phyloP scores from a whole-genome alignment of 2,329 filamentous ascomycete genomes.

The Diplocarpon rosae region DNA sequence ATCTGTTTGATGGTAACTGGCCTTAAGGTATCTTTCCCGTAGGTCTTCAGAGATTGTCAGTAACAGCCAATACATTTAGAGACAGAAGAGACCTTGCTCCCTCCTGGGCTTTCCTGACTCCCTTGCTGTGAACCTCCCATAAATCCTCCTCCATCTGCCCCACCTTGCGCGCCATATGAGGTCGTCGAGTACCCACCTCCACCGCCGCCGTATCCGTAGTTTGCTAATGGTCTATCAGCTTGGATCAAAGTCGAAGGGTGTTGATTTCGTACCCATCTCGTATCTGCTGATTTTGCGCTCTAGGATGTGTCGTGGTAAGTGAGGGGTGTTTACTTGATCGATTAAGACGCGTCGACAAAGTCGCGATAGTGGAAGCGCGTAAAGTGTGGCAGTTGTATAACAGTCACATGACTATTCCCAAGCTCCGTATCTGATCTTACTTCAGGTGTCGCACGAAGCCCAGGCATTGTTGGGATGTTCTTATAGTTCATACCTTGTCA shows the following conservation, averaged over 20 bases:
- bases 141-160: conserved; percentile 52
- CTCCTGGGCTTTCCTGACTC: conserved; percentile 38
- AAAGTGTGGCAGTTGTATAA: neutral
- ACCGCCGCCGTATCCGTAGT: conserved; percentile 20
- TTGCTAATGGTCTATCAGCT: conserved; percentile 14
- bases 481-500: too few relatives aligned
- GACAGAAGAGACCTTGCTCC: conserved; percentile 32
- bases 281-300: neutral
- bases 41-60: conserved; percentile 25
- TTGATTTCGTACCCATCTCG: conserved; percentile 9
- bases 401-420: too few relatives aligned
- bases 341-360: conserved; percentile 4
- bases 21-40: conserved; percentile 75
- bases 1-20: conserved; percentile 95
- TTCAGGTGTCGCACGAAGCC: too few relatives aligned
- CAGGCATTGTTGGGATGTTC: too few relatives aligned
- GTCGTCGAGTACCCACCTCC: conserved; percentile 24
- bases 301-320: neutral
- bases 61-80: neutral
- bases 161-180: conserved; percentile 39
- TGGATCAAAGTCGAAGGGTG: neutral
- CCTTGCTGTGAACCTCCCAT: conserved; percentile 49
- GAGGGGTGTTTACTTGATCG: neutral
- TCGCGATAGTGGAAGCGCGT: conserved; percentile 1
- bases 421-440: too few relatives aligned